phyloP scores from a whole-genome alignment of 169 alveolate species.

The Hepatocystis sp. region DNA sequence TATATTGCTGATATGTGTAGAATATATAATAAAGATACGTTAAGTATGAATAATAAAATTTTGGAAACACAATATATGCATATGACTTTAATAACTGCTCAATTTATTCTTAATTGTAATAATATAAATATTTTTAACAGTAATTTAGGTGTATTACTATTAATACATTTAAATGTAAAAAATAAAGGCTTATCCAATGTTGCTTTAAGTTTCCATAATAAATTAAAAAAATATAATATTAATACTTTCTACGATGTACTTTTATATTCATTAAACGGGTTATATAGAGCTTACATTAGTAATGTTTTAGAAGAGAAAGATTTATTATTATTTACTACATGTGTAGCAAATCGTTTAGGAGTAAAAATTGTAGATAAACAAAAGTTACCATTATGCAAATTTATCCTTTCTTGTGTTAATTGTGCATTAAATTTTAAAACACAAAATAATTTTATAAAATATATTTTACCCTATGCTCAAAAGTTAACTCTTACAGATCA shows the following conservation, averaged over 20 bases:
- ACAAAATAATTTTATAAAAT: slow-evolving; percentile 63
- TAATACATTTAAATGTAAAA: slow-evolving; percentile 72
- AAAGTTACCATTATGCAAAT: slow-evolving; percentile 69
- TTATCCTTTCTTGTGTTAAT: slow-evolving; percentile 73
- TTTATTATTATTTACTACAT: slow-evolving; percentile 49
- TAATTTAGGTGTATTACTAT: slow-evolving; percentile 58
- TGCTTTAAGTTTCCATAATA: slow-evolving; percentile 71
- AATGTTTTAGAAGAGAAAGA: slow-evolving; percentile 75
- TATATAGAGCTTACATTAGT: slow-evolving; percentile 67
- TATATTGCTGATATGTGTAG: slow-evolving; percentile 75
- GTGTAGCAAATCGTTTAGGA: slow-evolving; percentile 73
- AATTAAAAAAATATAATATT: slow-evolving; percentile 60
- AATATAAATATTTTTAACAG: slow-evolving; percentile 74
- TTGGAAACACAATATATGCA: slow-evolving; percentile 75
- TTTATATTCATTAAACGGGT: slow-evolving; percentile 66
- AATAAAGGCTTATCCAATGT: slow-evolving; percentile 67
- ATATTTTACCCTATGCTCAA: slow-evolving; percentile 75
- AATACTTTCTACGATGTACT: slow-evolving; percentile 65
- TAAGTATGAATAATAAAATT: slow-evolving; percentile 36
- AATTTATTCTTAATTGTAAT: slow-evolving; percentile 67
- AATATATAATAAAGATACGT: slow-evolving; percentile 71
- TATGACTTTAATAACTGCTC: slow-evolving; percentile 73
- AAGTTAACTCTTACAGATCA: slow-evolving; percentile 58
- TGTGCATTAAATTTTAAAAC: slow-evolving; percentile 72
- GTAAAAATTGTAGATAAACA: slow-evolving; percentile 72